These are phyloP conservation scores for Cryptosporidium viatorum DNA, from an alignment of 169 alveolate species.

Conservation along the genomic window DNA sequence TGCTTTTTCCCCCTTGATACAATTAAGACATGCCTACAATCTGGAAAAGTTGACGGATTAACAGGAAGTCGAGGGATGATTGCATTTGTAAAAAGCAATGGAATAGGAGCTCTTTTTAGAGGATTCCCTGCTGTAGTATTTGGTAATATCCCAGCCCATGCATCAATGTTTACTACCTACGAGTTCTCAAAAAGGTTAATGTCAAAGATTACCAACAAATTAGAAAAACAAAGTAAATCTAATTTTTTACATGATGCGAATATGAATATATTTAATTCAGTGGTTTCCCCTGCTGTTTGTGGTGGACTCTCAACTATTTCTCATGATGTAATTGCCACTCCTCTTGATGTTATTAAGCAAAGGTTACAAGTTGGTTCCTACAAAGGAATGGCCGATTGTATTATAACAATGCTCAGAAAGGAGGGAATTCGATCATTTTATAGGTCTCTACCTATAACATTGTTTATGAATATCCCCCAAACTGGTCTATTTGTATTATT, in stretches of 20 bases:
- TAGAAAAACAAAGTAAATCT: constrained; percentile 14
- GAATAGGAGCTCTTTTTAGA: constrained; percentile 84
- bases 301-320: constrained; percentile 95
- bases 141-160: constrained; percentile 99
- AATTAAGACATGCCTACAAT: constrained; percentile 88
- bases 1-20: constrained; percentile 97
- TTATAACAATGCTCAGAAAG: constrained; percentile 79
- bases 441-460: constrained; percentile 93
- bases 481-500: constrained; percentile 91
- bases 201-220: constrained; percentile 24
- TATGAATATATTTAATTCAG: constrained; percentile 79
- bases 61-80: constrained; percentile 49
- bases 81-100: constrained; percentile 80
- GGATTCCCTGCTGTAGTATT: constrained; percentile 94
- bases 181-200: constrained; percentile 80
- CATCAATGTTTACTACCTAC: constrained; percentile 91
- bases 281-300: constrained; percentile 83
- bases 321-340: constrained; percentile 96
- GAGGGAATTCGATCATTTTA: constrained; percentile 93
- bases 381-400: constrained; percentile 79
- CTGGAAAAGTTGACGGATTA: constrained; percentile 68
- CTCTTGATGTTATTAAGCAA: constrained; percentile 96
- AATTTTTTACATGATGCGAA: constrained; percentile 54
- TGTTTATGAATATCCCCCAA: constrained; percentile 95
- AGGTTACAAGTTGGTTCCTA: constrained; percentile 92